These are phyloP conservation scores for Aechmea fasciata DNA, from an alignment of 176 grass and related monocot genomes.

Conservation along the genomic window DNA sequence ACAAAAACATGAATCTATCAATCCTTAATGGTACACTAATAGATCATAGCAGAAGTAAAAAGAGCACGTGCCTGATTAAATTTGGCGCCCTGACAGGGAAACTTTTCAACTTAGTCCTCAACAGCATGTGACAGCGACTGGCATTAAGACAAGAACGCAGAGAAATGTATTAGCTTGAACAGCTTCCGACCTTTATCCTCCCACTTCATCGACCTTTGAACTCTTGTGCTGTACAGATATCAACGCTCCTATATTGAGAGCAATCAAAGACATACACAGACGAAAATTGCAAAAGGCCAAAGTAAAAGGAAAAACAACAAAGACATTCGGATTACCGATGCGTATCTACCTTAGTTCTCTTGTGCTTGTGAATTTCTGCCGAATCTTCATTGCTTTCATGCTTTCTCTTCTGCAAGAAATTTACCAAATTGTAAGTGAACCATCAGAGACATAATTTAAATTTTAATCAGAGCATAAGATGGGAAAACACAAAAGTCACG, in stretches of 20 bases:
- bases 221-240: constrained; percentile 39
- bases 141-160: neutral
- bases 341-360: constrained; percentile 51
- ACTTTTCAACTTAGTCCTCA: neutral
- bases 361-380: constrained; percentile 51
- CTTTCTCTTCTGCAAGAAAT: constrained; percentile 48
- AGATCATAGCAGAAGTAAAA: neutral
- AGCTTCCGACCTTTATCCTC: constrained; percentile 1
- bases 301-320: constrained; percentile 16
- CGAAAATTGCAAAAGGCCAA: neutral
- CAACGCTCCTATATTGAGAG: constrained; percentile 5
- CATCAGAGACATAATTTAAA: constrained; percentile 13
- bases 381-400: constrained; percentile 45
- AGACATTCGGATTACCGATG: neutral
- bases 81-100: neutral
- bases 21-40: neutral
- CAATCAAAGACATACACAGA: constrained; percentile 4
- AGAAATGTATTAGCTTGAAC: neutral
- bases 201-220: constrained; percentile 47
- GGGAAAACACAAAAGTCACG: constrained; percentile 1
- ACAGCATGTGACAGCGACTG: neutral
- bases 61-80: neutral
- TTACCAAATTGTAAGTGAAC: neutral
- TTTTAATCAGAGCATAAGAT: neutral
- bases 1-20: neutral